phyloP scores from a whole-genome alignment of 2,329 filamentous ascomycete genomes.

The Fusarium buharicum region DNA sequence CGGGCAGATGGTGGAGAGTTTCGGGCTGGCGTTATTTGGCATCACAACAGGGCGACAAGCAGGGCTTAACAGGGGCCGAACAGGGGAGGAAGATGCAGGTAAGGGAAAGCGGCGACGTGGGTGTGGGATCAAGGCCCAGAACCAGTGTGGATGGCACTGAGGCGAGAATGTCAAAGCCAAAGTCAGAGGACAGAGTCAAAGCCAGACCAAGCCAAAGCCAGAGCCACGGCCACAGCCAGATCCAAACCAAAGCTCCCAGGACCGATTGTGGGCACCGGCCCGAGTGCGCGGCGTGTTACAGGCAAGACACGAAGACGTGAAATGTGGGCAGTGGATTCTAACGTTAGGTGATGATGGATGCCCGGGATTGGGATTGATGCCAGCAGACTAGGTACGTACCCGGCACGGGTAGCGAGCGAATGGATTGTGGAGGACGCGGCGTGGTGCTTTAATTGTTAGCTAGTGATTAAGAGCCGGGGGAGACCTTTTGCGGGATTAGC shows the following conservation, averaged over 20 bases:
- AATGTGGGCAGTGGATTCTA: constrained; percentile 19
- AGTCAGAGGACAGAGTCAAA: neutral
- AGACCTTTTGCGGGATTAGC: constrained; percentile 25
- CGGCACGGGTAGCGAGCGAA: constrained; percentile 1
- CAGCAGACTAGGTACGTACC: constrained; percentile 12
- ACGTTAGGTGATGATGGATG: too few species aligned
- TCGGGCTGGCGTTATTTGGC: constrained; percentile 44
- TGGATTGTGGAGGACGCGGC: constrained; percentile 20
- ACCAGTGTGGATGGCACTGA: too few species aligned
- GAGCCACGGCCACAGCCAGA: neutral
- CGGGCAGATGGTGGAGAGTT: constrained; percentile 42
- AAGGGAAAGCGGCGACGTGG: constrained; percentile 43
- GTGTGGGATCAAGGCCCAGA: constrained; percentile 42
- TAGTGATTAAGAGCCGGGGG: constrained; percentile 15
- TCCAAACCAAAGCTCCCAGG: constrained; percentile 5
- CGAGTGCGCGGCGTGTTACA: constrained; percentile 33
- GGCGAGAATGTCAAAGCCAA: too few species aligned
- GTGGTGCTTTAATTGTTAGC: constrained; percentile 29
- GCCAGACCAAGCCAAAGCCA: neutral
- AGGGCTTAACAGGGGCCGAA: constrained; percentile 36
- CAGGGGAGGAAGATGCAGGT: constrained; percentile 45
- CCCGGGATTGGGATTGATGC: neutral
- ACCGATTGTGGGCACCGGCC: constrained; percentile 23
- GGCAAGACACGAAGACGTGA: constrained; percentile 13
- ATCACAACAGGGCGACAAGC: constrained; percentile 43